These are phyloP conservation scores for Plasmodium ovale DNA, from an alignment of 169 alveolate species.

Conservation along the genomic window DNA sequence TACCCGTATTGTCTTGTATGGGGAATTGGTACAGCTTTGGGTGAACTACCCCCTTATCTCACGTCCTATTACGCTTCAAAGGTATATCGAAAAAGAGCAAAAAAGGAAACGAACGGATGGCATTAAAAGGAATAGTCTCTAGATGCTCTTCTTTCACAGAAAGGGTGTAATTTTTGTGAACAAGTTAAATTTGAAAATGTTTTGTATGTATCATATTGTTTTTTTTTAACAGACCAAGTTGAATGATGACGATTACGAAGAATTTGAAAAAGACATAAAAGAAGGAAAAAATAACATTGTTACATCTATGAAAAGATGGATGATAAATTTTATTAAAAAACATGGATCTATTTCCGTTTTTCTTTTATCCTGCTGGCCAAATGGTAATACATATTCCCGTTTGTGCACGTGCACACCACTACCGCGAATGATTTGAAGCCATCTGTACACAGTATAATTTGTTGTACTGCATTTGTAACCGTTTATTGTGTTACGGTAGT, in stretches of 20 bases:
- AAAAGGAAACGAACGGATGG: neutral
- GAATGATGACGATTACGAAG: slow-evolving; percentile 69
- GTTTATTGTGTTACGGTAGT: too few species aligned
- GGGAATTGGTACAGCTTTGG: slow-evolving; percentile 97
- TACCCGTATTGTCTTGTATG: slow-evolving; percentile 89
- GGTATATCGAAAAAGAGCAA: slow-evolving; percentile 28
- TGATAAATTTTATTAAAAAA: slow-evolving; percentile 86
- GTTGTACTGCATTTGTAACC: too few species aligned
- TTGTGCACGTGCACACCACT: neutral
- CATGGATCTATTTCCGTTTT: slow-evolving; percentile 92
- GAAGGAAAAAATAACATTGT: slow-evolving; percentile 77
- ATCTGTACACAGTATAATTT: too few species aligned
- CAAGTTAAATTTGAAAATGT: neutral
- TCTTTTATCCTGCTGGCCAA: slow-evolving; percentile 90
- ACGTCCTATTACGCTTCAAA: slow-evolving; percentile 94
- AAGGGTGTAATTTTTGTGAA: too few species aligned
- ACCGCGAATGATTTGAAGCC: too few species aligned
- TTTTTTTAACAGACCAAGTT: slow-evolving; percentile 30
- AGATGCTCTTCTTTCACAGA: neutral
- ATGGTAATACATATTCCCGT: slow-evolving; percentile 75
- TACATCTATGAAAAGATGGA: slow-evolving; percentile 83
- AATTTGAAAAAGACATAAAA: slow-evolving; percentile 63
- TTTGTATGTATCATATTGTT: neutral
- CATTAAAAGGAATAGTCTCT: neutral
- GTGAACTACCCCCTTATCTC: slow-evolving; percentile 97